phyloP scores from a whole-genome alignment of 805 yeast species.

The Cyberlindnera euphorbiiphila region DNA sequence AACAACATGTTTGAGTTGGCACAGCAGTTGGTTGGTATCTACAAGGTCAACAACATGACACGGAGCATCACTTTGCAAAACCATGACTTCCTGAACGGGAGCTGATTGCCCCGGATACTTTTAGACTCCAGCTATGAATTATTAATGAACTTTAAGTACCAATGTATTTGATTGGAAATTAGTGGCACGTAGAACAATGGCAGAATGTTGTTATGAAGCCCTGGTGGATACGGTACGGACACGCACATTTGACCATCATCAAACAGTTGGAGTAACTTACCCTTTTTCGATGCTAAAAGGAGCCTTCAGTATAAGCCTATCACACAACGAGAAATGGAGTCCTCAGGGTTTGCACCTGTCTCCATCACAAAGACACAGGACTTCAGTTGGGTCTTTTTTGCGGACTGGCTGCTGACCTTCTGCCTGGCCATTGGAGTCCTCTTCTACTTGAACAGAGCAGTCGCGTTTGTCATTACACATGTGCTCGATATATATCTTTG shows the following conservation, averaged over 20 bases:
- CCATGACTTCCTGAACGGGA: slow-evolving; percentile 38
- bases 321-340: too few relatives aligned
- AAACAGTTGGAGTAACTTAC: too few relatives aligned
- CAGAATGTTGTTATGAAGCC: too few relatives aligned
- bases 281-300: too few relatives aligned
- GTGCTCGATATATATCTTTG: slow-evolving; percentile 55
- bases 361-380: slow-evolving; percentile 29
- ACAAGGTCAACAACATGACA: slow-evolving; percentile 90
- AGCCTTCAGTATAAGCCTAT: too few relatives aligned
- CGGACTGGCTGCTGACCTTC: slow-evolving; percentile 74
- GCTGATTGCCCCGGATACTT: too few relatives aligned
- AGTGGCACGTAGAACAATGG: too few relatives aligned
- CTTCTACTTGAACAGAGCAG: slow-evolving; percentile 71
- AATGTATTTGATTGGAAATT: too few relatives aligned
- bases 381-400: slow-evolving; percentile 72
- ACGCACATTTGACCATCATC: too few relatives aligned
- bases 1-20: slow-evolving; percentile 98
- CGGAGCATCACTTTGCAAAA: slow-evolving; percentile 76
- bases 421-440: slow-evolving; percentile 58
- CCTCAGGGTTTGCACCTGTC: slow-evolving; percentile 29
- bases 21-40: slow-evolving; percentile 90
- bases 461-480: slow-evolving; percentile 57
- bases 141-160: too few relatives aligned
- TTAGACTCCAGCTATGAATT: too few relatives aligned
- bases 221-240: too few relatives aligned